Percentiles rank a stretch among this genome's conserved stretches.
These are phyloP conservation scores for Gorgonomyces haynaldii DNA, from an alignment of 192 early-diverging fungal species.

Conservation along the genomic window DNA sequence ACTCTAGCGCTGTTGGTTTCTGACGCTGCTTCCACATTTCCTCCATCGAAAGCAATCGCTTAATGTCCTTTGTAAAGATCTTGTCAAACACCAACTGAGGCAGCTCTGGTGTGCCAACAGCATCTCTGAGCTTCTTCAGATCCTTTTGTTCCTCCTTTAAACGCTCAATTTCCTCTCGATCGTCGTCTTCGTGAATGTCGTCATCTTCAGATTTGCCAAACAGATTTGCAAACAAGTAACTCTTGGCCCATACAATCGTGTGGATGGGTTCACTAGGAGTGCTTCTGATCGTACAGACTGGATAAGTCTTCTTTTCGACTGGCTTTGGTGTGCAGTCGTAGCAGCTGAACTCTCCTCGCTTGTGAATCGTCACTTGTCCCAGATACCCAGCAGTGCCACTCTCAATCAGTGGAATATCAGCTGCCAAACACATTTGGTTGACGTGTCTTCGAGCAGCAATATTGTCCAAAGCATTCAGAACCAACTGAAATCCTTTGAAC, in stretches of 20 bases:
- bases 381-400: conserved; percentile 90
- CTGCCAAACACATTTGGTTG: conserved; percentile 90
- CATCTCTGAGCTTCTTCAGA: conserved; percentile 53
- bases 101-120: conserved; percentile 48
- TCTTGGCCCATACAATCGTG: conserved; percentile 99
- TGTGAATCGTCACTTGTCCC: conserved; percentile 84
- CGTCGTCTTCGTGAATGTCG: conserved; percentile 44
- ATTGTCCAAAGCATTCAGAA: conserved; percentile 95
- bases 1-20: conserved; percentile 58
- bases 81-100: conserved; percentile 29
- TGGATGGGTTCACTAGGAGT: conserved; percentile 92
- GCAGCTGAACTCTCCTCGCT: conserved; percentile 56
- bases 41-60: conserved; percentile 66
- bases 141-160: conserved; percentile 64
- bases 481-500: conserved; percentile 80
- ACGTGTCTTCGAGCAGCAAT: conserved; percentile 87
- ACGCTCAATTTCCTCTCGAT: conserved; percentile 1
- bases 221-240: conserved; percentile 76
- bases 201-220: conserved; percentile 64
- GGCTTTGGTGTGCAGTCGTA: conserved; percentile 89
- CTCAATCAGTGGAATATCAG: conserved; percentile 85
- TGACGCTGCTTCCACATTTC: conserved; percentile 77
- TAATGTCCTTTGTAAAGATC: conserved; percentile 72
- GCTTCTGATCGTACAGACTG: conserved; percentile 94
- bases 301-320: conserved; percentile 69